Conservation (phyloP, 768 basidiomycete species). For the Termitomyces sp. region DNA sequence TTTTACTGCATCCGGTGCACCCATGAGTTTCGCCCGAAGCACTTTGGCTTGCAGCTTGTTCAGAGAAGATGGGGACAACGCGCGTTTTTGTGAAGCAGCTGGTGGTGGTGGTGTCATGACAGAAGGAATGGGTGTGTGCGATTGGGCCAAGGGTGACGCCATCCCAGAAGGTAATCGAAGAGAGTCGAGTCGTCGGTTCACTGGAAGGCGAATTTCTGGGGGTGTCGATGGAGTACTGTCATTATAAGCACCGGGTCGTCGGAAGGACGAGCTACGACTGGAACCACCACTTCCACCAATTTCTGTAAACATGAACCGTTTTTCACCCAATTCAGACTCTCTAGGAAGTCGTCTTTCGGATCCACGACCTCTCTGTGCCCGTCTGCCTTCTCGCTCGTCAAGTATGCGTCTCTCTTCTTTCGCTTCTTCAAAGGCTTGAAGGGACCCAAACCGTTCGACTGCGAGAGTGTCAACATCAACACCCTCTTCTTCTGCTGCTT, state of each 20-base stretch:
- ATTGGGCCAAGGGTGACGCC: slow-evolving; percentile 52
- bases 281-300: slow-evolving; percentile 56
- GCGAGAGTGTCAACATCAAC: slow-evolving; percentile 71
- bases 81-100: slow-evolving; percentile 29
- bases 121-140: slow-evolving; percentile 82
- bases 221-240: slow-evolving; percentile 58
- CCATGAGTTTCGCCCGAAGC: slow-evolving; percentile 84
- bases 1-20: slow-evolving; percentile 64
- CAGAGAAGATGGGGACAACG: slow-evolving; percentile 69
- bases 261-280: slow-evolving; percentile 83
- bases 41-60: slow-evolving; percentile 94
- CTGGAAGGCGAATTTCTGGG: slow-evolving; percentile 27
- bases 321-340: slow-evolving; percentile 41
- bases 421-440: slow-evolving; percentile 86
- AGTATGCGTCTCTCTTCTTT: slow-evolving; percentile 80
- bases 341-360: slow-evolving; percentile 22
- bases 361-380: slow-evolving; percentile 29
- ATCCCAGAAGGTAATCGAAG: slow-evolving; percentile 56
- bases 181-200: slow-evolving; percentile 53
- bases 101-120: slow-evolving; percentile 76
- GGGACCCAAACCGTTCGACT: slow-evolving; percentile 79
- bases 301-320: slow-evolving; percentile 67
- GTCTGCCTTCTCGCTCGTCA: slow-evolving; percentile 70
- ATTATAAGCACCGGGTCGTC: slow-evolving; percentile 65
- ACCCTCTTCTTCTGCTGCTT: slow-evolving; percentile 84